phyloP scores from a whole-genome alignment of 208 protist species.

The Angomonas desouzai region DNA sequence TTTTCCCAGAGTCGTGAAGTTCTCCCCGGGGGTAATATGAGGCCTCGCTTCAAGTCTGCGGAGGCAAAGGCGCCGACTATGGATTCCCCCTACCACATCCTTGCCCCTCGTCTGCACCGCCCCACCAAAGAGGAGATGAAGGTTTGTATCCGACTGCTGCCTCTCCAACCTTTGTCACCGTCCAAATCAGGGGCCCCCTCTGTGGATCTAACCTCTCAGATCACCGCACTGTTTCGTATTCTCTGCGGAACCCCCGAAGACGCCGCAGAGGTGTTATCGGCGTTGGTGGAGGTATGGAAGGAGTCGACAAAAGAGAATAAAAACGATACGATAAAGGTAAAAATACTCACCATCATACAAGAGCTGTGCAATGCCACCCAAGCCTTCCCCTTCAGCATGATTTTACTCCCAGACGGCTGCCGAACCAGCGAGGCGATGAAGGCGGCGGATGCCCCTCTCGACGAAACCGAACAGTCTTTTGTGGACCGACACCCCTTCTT shows the following conservation, averaged over 20 bases:
- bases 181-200: background rate
- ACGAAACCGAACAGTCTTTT: constrained; percentile 24
- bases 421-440: constrained; percentile 27
- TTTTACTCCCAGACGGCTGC: constrained; percentile 41
- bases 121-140: constrained; percentile 1
- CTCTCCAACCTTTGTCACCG: background rate
- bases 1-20: background rate
- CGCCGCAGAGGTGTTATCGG: constrained; percentile 12
- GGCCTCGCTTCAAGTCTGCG: background rate
- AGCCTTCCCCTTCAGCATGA: constrained; percentile 22
- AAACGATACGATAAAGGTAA: background rate
- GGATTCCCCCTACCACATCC: background rate
- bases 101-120: background rate
- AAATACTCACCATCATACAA: background rate
- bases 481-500: constrained; percentile 23
- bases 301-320: constrained; percentile 10
- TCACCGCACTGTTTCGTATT: constrained; percentile 14
- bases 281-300: constrained; percentile 11
- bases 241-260: constrained; percentile 11
- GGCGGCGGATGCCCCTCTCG: constrained; percentile 28
- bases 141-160: constrained; percentile 10
- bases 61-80: constrained; percentile 1
- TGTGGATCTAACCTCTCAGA: constrained; percentile 7
- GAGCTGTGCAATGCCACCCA: constrained; percentile 27
- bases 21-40: background rate